Base-by-base conservation (phyloP, 139 green algal genomes). In the Auxenochlorella protothecoides region DNA sequence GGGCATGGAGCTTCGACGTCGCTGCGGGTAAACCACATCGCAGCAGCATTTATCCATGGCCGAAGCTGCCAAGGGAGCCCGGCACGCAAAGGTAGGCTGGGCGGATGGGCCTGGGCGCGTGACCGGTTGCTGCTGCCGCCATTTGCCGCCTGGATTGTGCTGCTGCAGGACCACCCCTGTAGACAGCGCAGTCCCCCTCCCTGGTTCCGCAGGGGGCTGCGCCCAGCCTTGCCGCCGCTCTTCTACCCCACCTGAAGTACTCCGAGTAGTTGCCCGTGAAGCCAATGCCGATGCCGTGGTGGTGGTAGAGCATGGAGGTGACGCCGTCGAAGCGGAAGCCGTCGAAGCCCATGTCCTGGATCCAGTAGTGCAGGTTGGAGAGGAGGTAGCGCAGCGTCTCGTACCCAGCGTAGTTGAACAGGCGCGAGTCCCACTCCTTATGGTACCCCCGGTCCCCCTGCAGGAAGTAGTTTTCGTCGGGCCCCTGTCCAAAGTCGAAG, bases 261-360 rank as follows among this genome's bases (percentile, higher is more conserved):
- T 96, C 72, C 27, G 84, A 44, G 79, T 97, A 97, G 67, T 85
- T 60, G 6, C 93, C 93, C 5, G 74, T 79, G 81, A 97, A 97
- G 13, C 76, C 83, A 8, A 86, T 77, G 83, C 93, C 82, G 72
- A 97, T 91, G 75, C 93, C 93, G 78, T 97, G 93, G 83, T 97
- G 93, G 72, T 94, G 85, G 84, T 98, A 98, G 68, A 98, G 85
- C 94, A 98, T 98, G 68, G 82, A 92, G 3, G 93, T 97, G 3
- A 98, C 94, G 60, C 94, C 94, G 78, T 98, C 93, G 79, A 97
- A 96, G 55, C 92, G 80, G 81, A 97, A 97, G 14, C 92, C 92
- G 67, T 98, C 93, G 82, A 98, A 98, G 67, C 85, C 74, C 81
- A 86, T 96, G 82, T 98, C 94, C 11, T 98, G 90, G n/a, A 98